phyloP scores from a whole-genome alignment of 352 stramenopile species.

The Globisporangium megalacanthum region DNA sequence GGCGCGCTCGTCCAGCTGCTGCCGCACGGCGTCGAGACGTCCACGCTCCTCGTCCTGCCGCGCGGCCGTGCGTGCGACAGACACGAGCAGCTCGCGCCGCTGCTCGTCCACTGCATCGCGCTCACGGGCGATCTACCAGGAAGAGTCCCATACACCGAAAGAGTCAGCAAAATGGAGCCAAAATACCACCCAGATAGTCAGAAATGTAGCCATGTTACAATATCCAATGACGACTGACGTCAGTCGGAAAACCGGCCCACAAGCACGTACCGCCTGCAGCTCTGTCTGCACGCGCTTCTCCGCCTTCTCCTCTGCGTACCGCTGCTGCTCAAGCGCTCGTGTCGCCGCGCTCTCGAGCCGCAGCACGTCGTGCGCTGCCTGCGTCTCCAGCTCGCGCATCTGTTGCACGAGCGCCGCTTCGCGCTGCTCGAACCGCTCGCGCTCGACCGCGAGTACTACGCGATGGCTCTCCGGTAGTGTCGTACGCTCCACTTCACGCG shows the following conservation, averaged over 20 bases:
- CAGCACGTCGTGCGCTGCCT: conserved; percentile 32
- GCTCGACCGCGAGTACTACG: conserved; percentile 45
- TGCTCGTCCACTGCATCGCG: conserved; percentile 69
- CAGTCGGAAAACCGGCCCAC: no score
- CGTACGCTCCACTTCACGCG: conserved; percentile 37
- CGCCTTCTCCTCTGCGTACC: conserved; percentile 47
- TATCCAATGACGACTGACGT: neutral
- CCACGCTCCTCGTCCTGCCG: conserved; percentile 68
- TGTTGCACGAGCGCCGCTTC: conserved; percentile 45
- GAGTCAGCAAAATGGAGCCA: neutral
- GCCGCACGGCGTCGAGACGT: conserved; percentile 49
- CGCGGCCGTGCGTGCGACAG: conserved; percentile 38
- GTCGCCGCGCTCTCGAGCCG: conserved; percentile 35
- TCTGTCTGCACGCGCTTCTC: conserved; percentile 59
- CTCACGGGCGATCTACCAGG: conserved; percentile 49
- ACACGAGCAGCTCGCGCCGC: conserved; percentile 54
- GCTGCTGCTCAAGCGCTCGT: conserved; percentile 23
- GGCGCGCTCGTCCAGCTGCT: conserved; percentile 46
- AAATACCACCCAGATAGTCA: neutral
- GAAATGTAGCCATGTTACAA: conserved; percentile 2
- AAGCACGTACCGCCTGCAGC: conserved; percentile 31
- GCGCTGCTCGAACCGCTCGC: conserved; percentile 61
- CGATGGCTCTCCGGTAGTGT: conserved; percentile 59
- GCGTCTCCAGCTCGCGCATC: conserved; percentile 46
- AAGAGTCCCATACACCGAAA: neutral